Evolutionary conservation across 192 early-diverging fungal genomes (phyloP), one percentile per base, ranked within the genome.

Genomic region (Radiomyces spectabilis): DNA sequence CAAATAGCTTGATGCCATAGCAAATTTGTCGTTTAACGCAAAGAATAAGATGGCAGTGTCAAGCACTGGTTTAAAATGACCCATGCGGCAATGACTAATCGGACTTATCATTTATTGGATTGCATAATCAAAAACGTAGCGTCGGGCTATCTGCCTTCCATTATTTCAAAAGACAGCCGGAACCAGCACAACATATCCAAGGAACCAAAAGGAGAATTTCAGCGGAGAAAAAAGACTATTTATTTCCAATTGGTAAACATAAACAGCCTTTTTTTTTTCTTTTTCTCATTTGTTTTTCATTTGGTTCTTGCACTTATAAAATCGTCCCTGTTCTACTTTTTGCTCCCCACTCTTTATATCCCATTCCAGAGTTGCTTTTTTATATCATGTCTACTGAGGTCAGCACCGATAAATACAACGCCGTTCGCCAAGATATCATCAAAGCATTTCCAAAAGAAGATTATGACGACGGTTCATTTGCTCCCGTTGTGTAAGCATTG

Each of bases 391-490:
- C 64, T 41, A 65, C 63, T 27, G 31, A 42, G 33, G 56, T 38
- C 22, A 24, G 55, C 24, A 49, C 55, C 32, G 67, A 69, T 41
- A 69, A 74, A 59, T 74, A 71, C n/a, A 26, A 41, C 18, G 59
- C 47, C 19, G 72, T 74, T 19, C 55, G 68, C 31, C 50, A 70
- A 45, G 72, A 60, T 24, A 74, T 74, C 34, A 50, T 56, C 5
- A 55, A 63, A 31, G 50, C 64, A 15, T 57, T 75, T 49, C 61
- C 57, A 21, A 41, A 69, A 3, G 40, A 51, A 48, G 67, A 59
- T 19, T 71, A 59, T 45, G 65, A 79, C 44, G 86, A 88, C 65
- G 85, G 82, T 12, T 79, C 76, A 7, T 46, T 80, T 41, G 86
- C 74, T n/a, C 86, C 86, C 21, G 76, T 88, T 45, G 59, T 86